Conservation (phyloP, 306 rosid genomes). For the Ammopiptanthus mongolicus region DNA sequence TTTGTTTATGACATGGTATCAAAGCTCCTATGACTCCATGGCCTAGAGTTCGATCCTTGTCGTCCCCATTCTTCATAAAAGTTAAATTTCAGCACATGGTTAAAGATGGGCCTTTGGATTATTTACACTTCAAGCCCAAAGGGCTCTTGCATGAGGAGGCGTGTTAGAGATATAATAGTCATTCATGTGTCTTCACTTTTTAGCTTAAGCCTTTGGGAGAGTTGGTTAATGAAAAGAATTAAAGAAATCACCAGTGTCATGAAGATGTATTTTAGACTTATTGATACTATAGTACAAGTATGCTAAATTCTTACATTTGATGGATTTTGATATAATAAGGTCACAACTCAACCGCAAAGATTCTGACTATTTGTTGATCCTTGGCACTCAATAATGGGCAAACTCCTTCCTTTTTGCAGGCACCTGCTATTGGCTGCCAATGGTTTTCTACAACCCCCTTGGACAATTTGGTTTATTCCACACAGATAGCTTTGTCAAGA, state of each 20-base stretch:
- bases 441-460: conserved; percentile 64
- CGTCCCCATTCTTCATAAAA: background rate
- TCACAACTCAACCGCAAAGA: conserved; percentile 8
- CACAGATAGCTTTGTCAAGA: conserved; percentile 73
- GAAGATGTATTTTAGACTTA: background rate
- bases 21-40: background rate
- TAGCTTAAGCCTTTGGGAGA: background rate
- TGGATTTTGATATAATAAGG: conserved; percentile 5
- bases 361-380: background rate
- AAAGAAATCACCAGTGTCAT: background rate
- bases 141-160: background rate
- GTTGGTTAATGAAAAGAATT: background rate
- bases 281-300: background rate
- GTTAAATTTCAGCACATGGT: background rate
- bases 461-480: conserved; percentile 45
- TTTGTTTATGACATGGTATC: too few relatives aligned
- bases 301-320: background rate
- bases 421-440: conserved; percentile 64
- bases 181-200: background rate
- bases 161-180: background rate
- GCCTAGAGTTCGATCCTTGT: background rate
- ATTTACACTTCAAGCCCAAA: background rate
- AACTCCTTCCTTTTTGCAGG: conserved; percentile 40
- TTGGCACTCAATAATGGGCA: conserved; percentile 3
- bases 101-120: background rate